Conservation (phyloP, 345 rosid genomes). For the Turnera subulata region DNA sequence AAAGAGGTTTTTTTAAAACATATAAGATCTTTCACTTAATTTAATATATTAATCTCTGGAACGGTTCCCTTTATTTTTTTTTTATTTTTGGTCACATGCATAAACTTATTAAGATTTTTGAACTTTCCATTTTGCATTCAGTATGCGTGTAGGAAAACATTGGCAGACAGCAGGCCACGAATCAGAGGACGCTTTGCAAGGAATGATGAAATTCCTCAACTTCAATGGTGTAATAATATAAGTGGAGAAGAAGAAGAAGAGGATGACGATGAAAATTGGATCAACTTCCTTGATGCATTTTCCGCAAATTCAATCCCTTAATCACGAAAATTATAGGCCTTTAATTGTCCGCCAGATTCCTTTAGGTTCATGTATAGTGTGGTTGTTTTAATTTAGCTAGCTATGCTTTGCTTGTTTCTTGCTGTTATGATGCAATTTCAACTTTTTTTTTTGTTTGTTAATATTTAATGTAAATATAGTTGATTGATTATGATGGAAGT, state of each 20-base stretch:
- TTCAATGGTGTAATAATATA: slow-evolving; percentile 35
- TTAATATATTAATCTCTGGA: too few relatives aligned
- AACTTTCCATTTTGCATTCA: slow-evolving; percentile 14
- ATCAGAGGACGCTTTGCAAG: slow-evolving; percentile 90
- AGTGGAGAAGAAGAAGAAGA: slow-evolving; percentile 42
- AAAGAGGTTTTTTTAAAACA: too few relatives aligned
- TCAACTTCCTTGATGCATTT: slow-evolving; percentile 55
- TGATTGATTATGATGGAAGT: background rate
- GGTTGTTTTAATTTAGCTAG: background rate
- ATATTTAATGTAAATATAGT: slow-evolving; percentile 22
- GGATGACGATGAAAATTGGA: slow-evolving; percentile 67
- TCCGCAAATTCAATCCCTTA: slow-evolving; percentile 46
- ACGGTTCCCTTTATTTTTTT: too few relatives aligned
- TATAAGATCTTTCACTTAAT: too few relatives aligned
- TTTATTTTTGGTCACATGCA: too few relatives aligned
- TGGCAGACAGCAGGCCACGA: slow-evolving; percentile 95
- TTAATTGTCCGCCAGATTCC: background rate
- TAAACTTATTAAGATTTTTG: too few relatives aligned
- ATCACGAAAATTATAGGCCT: background rate
- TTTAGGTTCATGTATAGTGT: background rate
- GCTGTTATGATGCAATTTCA: slow-evolving; percentile 1
- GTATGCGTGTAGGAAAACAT: slow-evolving; percentile 93
- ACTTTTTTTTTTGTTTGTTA: slow-evolving; percentile 10
- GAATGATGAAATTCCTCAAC: slow-evolving; percentile 61
- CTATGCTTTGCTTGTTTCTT: slow-evolving; percentile 5